A percentile compares a stretch with the other conserved stretches of the same genome.
Conservation (phyloP, 495 filamentous ascomycete genomes). For the Geoglossum glabrum region DNA sequence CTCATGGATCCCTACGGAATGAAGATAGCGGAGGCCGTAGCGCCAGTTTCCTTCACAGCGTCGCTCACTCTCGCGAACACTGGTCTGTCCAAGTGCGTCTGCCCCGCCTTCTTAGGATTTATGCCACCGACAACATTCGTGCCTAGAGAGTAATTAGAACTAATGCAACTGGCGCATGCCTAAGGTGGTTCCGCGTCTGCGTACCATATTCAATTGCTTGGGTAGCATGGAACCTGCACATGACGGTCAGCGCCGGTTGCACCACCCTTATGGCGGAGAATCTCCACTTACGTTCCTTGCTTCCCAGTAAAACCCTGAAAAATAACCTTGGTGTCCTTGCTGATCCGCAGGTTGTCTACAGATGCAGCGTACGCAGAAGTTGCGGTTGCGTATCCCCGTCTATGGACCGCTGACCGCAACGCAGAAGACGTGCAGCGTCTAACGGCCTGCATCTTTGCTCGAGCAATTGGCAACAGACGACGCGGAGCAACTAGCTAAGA, state of each 20-base stretch:
- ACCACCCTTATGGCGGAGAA: not conserved
- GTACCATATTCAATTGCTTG: constrained; percentile 97
- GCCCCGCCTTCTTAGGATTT: constrained; percentile 95
- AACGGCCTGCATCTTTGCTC: constrained; percentile 16
- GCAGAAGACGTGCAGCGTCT: constrained; percentile 12
- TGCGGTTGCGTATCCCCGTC: constrained; percentile 48
- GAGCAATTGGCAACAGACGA: not conserved
- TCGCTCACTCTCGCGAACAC: constrained; percentile 84
- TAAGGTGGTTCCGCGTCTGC: constrained; percentile 6
- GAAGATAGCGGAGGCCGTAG: constrained; percentile 86
- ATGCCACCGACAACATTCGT: constrained; percentile 96
- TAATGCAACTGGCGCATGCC: constrained; percentile 7
- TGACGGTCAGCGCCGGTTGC: not conserved
- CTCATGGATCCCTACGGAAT: constrained; percentile 49
- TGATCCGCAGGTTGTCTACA: constrained; percentile 80
- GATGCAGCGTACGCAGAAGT: constrained; percentile 59
- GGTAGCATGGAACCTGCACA: constrained; percentile 74
- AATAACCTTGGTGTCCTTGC: constrained; percentile 75
- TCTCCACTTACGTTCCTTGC: constrained; percentile 86
- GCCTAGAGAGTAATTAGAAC: constrained; percentile 33
- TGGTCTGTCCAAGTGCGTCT: constrained; percentile 70
- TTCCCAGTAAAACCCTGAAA: constrained; percentile 97
- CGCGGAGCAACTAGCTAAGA: not conserved
- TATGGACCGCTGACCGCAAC: constrained; percentile 11
- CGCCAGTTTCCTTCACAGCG: constrained; percentile 78